Percentiles rank a stretch among this genome's conserved stretches.
Conservation (phyloP, 768 basidiomycete species). For the Calocera cornea region DNA sequence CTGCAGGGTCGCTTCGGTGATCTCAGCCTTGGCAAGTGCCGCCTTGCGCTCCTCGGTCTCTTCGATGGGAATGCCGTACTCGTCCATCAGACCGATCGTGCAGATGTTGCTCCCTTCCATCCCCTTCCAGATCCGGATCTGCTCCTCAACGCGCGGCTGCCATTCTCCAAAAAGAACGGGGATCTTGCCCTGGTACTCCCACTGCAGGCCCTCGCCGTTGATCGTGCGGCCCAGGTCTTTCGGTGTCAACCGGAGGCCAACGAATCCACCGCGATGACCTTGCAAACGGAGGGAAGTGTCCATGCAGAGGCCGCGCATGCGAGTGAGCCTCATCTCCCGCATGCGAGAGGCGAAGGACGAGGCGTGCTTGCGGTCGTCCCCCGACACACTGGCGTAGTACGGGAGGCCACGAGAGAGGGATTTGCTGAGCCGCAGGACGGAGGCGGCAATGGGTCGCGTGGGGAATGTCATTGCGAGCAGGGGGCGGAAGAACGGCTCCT, state of each 20-base stretch:
- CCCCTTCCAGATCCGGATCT: no score
- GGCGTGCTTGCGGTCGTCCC: conserved; percentile 26
- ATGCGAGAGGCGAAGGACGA: conserved; percentile 24
- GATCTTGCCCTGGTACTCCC: no score
- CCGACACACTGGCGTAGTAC: conserved; percentile 24
- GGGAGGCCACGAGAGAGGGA: conserved; percentile 25
- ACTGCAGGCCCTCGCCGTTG: conserved; percentile 26
- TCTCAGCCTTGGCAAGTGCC: no score
- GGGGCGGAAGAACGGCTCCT: conserved; percentile 30
- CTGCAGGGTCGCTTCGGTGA: no score
- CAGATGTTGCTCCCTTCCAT: no score
- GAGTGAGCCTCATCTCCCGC: conserved; percentile 25
- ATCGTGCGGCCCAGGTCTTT: conserved; percentile 25
- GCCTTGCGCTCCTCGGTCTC: no score
- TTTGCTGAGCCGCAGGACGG: conserved; percentile 25
- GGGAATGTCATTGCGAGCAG: conserved; percentile 30
- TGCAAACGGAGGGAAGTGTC: conserved; percentile 23
- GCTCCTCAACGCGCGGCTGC: no score
- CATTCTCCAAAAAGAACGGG: no score
- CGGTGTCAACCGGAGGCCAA: conserved; percentile 26
- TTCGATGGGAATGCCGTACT: no score
- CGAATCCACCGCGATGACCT: conserved; percentile 29
- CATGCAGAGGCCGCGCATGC: conserved; percentile 23
- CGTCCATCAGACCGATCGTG: no score
- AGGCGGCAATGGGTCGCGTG: conserved; percentile 31